These are phyloP conservation scores for Colletotrichum melonis DNA, from an alignment of 2,329 filamentous ascomycete species.

Conservation along the genomic window DNA sequence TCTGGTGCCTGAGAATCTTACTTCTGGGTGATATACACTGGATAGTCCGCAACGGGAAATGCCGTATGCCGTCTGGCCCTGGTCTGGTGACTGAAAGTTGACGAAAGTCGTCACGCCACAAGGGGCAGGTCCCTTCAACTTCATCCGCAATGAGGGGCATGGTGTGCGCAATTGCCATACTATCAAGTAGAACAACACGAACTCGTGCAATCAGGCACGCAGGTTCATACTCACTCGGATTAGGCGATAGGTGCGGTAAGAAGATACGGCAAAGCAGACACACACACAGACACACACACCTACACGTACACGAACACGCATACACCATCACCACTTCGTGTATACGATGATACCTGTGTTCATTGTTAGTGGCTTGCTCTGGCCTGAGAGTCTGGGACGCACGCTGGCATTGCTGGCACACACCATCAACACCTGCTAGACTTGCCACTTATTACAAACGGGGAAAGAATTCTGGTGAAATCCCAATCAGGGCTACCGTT, in stretches of 20 bases:
- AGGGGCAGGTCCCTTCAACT: not conserved
- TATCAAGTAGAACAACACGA: not conserved
- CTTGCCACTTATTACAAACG: not conserved
- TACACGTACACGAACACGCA: not conserved
- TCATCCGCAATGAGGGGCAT: not conserved
- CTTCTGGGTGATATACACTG: not conserved
- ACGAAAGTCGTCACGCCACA: not conserved
- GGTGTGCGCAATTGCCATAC: not conserved
- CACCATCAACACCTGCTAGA: not conserved
- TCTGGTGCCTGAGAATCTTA: conserved; percentile 4
- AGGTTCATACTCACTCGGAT: not conserved
- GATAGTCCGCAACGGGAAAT: not conserved
- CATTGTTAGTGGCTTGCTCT: not conserved
- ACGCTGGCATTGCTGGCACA: not conserved
- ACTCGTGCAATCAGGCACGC: too few relatives aligned
- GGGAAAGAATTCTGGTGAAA: not conserved
- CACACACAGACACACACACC: not conserved
- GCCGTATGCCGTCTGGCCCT: too few relatives aligned
- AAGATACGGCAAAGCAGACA: not conserved
- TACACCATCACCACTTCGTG: not conserved
- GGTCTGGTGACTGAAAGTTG: not conserved
- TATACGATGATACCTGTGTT: not conserved
- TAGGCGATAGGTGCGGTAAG: not conserved
- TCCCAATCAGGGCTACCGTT: not conserved
- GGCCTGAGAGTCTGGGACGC: conserved; percentile 2